These are phyloP conservation scores for Candida arabinofermentans DNA, from an alignment of 805 yeast genomes.

Conservation along the genomic window DNA sequence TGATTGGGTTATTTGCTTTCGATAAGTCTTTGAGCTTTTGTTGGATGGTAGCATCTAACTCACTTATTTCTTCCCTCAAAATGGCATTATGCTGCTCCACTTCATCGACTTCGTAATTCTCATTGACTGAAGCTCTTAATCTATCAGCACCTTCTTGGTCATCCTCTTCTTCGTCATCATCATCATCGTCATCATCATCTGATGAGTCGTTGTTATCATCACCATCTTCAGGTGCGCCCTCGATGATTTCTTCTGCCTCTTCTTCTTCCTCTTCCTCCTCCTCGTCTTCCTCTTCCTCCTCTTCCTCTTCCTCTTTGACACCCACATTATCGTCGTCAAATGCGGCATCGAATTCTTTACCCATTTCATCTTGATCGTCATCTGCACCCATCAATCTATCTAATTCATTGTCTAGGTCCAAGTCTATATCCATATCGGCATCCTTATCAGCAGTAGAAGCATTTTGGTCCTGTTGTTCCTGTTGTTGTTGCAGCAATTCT, in stretches of 20 bases:
- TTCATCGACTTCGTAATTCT: conserved; percentile 41
- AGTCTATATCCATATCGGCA: conserved; percentile 32
- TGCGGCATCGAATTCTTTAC: conserved; percentile 19
- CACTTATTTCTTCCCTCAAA: conserved; percentile 79
- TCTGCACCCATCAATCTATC: conserved; percentile 24
- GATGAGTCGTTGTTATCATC: conserved; percentile 45
- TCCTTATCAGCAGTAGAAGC: conserved; percentile 21
- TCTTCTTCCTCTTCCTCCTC: conserved; percentile 42
- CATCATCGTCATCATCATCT: conserved; percentile 44
- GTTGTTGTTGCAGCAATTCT: conserved; percentile 1
- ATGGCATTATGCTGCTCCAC: conserved; percentile 63
- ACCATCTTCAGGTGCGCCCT: conserved; percentile 37
- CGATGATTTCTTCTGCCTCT: conserved; percentile 44
- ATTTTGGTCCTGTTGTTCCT: background rate
- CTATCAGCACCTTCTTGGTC: conserved; percentile 45
- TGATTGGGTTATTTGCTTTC: conserved; percentile 75
- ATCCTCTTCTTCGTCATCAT: conserved; percentile 41
- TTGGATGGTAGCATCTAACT: conserved; percentile 71
- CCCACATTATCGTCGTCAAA: conserved; percentile 24
- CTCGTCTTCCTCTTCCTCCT: conserved; percentile 39
- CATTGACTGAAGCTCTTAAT: conserved; percentile 15
- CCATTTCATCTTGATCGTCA: conserved; percentile 15
- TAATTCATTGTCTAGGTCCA: conserved; percentile 18
- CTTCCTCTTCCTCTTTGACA: conserved; percentile 40
- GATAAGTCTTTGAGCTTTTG: conserved; percentile 70